phyloP scores from a whole-genome alignment of 371 early-diverging fungal genomes.

The Haplosporangium sp. region DNA sequence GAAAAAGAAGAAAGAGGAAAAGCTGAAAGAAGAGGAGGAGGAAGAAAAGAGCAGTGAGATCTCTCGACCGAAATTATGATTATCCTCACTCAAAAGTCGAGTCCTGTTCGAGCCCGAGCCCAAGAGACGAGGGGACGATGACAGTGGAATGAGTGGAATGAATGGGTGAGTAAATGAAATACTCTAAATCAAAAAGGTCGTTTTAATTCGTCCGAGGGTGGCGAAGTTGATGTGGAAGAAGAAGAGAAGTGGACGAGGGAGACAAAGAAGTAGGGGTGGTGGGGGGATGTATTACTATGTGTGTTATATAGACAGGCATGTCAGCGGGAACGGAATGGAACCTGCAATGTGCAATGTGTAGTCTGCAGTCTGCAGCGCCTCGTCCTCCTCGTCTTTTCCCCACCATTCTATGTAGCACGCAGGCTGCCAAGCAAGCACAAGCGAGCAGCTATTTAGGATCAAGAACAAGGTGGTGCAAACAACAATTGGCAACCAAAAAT shows the following conservation, averaged over 20 bases:
- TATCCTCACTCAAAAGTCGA: not conserved
- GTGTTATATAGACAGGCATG: too few relatives aligned
- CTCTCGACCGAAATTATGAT: conserved; percentile 6
- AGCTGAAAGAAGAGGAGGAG: not conserved
- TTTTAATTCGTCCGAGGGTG: conserved; percentile 12
- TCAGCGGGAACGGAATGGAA: too few relatives aligned
- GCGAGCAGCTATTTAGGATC: not conserved
- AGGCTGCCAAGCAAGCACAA: not conserved
- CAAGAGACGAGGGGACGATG: conserved; percentile 1
- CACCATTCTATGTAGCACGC: too few relatives aligned
- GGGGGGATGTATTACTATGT: too few relatives aligned
- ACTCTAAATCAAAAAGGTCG: not conserved
- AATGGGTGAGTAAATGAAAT: too few relatives aligned
- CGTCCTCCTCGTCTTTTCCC: too few relatives aligned
- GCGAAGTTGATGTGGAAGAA: conserved; percentile 9
- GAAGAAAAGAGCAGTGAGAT: not conserved
- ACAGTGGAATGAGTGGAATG: not conserved
- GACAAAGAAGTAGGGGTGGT: too few relatives aligned
- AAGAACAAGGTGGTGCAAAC: conserved; percentile 1
- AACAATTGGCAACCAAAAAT: not conserved
- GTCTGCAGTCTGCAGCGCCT: too few relatives aligned
- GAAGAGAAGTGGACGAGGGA: not conserved
- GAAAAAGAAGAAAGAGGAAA: not conserved
- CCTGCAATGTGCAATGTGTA: too few relatives aligned
- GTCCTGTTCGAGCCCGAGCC: conserved; percentile 9